phyloP scores from a whole-genome alignment of 495 filamentous ascomycete genomes.

The Hyaloscypha variabilis region DNA sequence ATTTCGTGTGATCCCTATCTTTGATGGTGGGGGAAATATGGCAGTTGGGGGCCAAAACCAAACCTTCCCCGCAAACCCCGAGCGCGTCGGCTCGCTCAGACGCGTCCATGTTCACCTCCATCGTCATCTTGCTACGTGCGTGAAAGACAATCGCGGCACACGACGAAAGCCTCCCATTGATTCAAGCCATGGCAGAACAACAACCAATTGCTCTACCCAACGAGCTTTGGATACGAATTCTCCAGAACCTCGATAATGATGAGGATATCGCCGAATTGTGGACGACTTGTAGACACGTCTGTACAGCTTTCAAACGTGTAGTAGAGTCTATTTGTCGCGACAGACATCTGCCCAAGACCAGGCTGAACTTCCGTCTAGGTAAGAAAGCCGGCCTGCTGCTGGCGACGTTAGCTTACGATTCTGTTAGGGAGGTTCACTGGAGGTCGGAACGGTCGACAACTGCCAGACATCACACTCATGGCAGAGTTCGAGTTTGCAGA shows the following conservation, averaged over 20 bases:
- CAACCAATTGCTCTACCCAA: not conserved
- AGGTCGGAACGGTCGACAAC: not conserved
- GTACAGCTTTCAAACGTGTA: not conserved
- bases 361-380: constrained; percentile 5
- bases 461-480: not conserved
- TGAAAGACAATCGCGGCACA: not conserved
- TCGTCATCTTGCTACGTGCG: not conserved
- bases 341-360: constrained; percentile 7
- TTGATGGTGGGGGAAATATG: too few species aligned
- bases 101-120: not conserved
- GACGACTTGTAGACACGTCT: constrained; percentile 14
- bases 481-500: not conserved
- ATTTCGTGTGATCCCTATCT: not conserved
- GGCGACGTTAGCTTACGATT: not conserved
- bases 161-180: not conserved
- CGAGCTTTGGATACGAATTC: constrained; percentile 9
- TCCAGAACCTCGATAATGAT: constrained; percentile 3
- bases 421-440: not conserved
- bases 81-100: not conserved
- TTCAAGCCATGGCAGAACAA: not conserved
- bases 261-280: not conserved
- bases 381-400: not conserved
- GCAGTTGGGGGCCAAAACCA: too few species aligned
- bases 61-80: not conserved
- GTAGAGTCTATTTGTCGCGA: constrained; percentile 14